phyloP scores from a whole-genome alignment of 768 basidiomycete species.

The Boletus insuetus region DNA sequence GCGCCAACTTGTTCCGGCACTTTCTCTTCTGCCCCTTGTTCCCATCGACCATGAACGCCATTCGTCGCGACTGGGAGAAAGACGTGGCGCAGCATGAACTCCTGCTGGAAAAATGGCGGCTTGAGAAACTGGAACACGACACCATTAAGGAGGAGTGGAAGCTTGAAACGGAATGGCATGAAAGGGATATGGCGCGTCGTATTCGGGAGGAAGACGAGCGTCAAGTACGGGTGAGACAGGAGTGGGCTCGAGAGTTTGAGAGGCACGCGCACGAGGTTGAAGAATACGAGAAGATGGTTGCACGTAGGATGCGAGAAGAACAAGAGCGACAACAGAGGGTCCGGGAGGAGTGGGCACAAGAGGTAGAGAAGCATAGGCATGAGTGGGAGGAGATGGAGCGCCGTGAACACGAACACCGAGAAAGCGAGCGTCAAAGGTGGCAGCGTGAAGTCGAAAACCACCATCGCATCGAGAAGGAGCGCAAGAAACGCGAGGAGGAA shows the following conservation, averaged over 20 bases:
- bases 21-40: constrained; percentile 9
- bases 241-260: constrained; percentile 5
- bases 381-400: constrained; percentile 12
- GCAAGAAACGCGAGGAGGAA: constrained; percentile 18
- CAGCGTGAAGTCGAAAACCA: constrained; percentile 19
- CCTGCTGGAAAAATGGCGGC: constrained; percentile 3
- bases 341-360: constrained; percentile 3
- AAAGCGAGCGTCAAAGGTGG: constrained; percentile 15
- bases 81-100: neutral
- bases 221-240: constrained; percentile 2
- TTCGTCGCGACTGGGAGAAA: constrained; percentile 11
- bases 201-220: constrained; percentile 5
- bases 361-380: constrained; percentile 1
- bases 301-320: constrained; percentile 1
- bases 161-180: constrained; percentile 9
- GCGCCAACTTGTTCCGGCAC: constrained; percentile 1
- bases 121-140: constrained; percentile 3
- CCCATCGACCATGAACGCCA: constrained; percentile 2
- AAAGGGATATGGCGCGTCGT: constrained; percentile 5
- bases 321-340: constrained; percentile 1
- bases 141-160: constrained; percentile 4
- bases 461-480: constrained; percentile 12
- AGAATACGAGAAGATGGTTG: constrained; percentile 1
- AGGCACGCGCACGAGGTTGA: neutral
- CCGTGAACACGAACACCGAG: constrained; percentile 6